Percentiles rank a stretch among this genome's conserved stretches.
Evolutionary conservation across 805 yeast genomes (phyloP).

Genomic region (Saccharomycopsis babjevae): DNA sequence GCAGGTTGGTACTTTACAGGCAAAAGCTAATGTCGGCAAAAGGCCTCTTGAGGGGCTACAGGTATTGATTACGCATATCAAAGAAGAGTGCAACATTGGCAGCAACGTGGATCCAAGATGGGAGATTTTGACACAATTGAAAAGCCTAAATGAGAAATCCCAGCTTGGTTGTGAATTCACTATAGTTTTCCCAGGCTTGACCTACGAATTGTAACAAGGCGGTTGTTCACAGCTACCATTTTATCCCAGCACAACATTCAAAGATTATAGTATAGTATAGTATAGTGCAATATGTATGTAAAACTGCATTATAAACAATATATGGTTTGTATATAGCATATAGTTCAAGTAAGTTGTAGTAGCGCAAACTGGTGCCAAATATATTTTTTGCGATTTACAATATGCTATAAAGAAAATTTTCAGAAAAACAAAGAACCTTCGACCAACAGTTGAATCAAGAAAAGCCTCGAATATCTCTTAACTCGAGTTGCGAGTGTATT

Average conservation of each 20-base stretch:
- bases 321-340: no score
- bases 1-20: neutral
- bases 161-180: slow-evolving; percentile 39
- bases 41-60: slow-evolving; percentile 20
- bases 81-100: slow-evolving; percentile 29
- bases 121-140: slow-evolving; percentile 40
- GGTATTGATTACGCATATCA: slow-evolving; percentile 41
- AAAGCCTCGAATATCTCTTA: no score
- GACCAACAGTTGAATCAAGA: no score
- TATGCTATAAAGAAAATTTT: no score
- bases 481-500: no score
- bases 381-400: no score
- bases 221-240: neutral
- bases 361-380: no score
- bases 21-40: neutral
- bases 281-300: no score
- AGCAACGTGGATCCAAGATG: slow-evolving; percentile 44
- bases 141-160: slow-evolving; percentile 27
- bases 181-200: slow-evolving; percentile 46
- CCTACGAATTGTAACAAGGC: slow-evolving; percentile 24
- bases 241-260: neutral
- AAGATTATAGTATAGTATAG: no score
- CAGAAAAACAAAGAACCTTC: no score
- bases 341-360: no score
- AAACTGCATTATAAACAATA: no score